Conservation (phyloP, 768 basidiomycete species). For the Hypsizygus marmoreus region DNA sequence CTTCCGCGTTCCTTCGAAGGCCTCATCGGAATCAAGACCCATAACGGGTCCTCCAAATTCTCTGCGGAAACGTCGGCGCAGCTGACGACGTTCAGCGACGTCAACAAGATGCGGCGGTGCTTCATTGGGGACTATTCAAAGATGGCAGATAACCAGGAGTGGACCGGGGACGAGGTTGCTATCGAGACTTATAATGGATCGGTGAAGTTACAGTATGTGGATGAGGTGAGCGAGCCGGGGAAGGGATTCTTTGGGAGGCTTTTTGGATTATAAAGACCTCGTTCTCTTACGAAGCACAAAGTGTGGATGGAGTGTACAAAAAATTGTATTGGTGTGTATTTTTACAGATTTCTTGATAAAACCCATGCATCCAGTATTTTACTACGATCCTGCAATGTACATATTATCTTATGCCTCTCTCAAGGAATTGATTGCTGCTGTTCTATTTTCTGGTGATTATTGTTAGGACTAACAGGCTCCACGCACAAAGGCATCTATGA, state of each 20-base stretch:
- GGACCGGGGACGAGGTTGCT: constrained; percentile 38
- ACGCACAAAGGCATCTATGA: too few species aligned
- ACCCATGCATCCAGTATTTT: background rate
- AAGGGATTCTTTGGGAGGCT: constrained; percentile 26
- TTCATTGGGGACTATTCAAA: constrained; percentile 38
- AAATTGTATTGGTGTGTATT: background rate
- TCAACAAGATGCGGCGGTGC: constrained; percentile 27
- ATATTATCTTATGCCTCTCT: too few species aligned
- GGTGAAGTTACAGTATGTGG: constrained; percentile 36
- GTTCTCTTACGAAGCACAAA: too few species aligned
- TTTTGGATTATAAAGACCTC: constrained; percentile 22
- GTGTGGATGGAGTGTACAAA: too few species aligned
- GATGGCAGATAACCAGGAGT: constrained; percentile 20
- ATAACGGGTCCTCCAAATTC: constrained; percentile 28
- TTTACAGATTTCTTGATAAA: background rate
- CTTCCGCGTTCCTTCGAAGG: constrained; percentile 46
- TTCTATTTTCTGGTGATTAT: too few species aligned
- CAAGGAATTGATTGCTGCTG: too few species aligned
- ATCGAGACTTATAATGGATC: constrained; percentile 36
- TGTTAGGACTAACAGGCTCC: too few species aligned
- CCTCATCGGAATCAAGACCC: constrained; percentile 26
- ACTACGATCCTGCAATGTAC: too few species aligned
- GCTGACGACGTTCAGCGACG: constrained; percentile 33
- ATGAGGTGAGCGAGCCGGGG: constrained; percentile 25
- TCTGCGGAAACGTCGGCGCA: constrained; percentile 28